These are phyloP conservation scores for Paulownia fortunei DNA, from an alignment of 257 asterid species.

Conservation along the genomic window DNA sequence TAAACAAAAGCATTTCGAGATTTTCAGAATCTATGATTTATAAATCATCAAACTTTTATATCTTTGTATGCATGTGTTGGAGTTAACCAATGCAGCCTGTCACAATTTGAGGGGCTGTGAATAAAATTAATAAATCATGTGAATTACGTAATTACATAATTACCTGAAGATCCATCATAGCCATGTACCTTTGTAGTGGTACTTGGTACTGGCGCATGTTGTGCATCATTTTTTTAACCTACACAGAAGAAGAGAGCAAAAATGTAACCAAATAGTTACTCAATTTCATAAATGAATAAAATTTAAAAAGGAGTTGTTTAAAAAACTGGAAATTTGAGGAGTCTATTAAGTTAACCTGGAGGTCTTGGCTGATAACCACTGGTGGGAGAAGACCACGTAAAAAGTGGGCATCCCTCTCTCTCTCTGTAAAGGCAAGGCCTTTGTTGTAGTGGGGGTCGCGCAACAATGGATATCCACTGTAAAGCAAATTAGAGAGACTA, in stretches of 20 bases:
- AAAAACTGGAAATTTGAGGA: conserved; percentile 5
- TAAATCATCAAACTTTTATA: neutral
- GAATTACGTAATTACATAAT: neutral
- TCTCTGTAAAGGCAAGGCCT: conserved; percentile 91
- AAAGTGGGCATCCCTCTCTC: conserved; percentile 95
- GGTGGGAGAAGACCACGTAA: conserved; percentile 99
- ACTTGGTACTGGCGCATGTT: conserved; percentile 92
- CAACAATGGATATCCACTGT: conserved; percentile 95
- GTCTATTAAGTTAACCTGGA: conserved; percentile 64
- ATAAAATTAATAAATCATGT: neutral
- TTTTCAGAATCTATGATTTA: neutral
- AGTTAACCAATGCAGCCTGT: neutral
- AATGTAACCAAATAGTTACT: conserved; percentile 1
- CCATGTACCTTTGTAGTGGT: conserved; percentile 96
- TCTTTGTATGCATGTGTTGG: too few relatives aligned
- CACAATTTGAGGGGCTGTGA: neutral
- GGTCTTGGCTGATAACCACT: conserved; percentile 67
- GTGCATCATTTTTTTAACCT: conserved; percentile 97
- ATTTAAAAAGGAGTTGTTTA: neutral
- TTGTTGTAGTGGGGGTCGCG: conserved; percentile 98
- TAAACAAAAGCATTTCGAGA: neutral
- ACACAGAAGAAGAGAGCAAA: conserved; percentile 22
- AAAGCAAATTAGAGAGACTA: conserved; percentile 34
- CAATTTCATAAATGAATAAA: neutral
- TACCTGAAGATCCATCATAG: conserved; percentile 99